Evolutionary conservation across 2,329 filamentous ascomycete genomes (phyloP), one percentile per base, ranked within the genome.

Genomic region (Xylaria sp.): DNA sequence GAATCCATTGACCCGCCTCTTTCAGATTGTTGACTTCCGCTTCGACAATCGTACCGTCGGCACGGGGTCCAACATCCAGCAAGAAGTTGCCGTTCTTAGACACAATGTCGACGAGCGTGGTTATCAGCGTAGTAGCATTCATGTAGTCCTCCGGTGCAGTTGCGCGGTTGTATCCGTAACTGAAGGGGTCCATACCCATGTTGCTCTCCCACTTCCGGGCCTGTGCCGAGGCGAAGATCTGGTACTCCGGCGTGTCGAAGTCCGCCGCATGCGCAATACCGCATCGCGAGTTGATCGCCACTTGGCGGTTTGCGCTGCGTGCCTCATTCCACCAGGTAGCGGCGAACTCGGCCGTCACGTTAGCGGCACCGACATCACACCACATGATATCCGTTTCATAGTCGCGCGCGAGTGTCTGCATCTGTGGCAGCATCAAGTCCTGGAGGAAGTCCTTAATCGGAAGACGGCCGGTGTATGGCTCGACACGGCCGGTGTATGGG

Each of bases 241-340:
- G 72, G 67, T 85, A 86, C 68, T 86, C 83, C 0, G 83, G 83
- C 1, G 83, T 86, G 67, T 85, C 82, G 64, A 84, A 86, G 71
- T 86, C 70, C 3, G 68, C 82, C 10, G 72, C 72, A 50, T 77
- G 76, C 0, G 79, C 73, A 0, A 83, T 70, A 2, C 83, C 83
- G 68, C 83, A 86, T 6, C 83, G 79, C 51, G 76, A 76, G 71
- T 86, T 84, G 66, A 84, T 79, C 1, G 78, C 71, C 1, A 84
- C 81, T 65, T 84, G 78, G 0, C 78, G 74, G 49, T 76, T 74
- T 18, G 76, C 62, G 0, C 64, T 61, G 4, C 71, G 69, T 6
- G 76, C 73, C 54, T 65, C 63, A 66, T 76, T 77, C 70, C 73
- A 79, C 78, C 77, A 80, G 2, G 54, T 57, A 1, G 75, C 68